phyloP scores from a whole-genome alignment of 2,329 filamentous ascomycete species.

The Huntiella decipiens region DNA sequence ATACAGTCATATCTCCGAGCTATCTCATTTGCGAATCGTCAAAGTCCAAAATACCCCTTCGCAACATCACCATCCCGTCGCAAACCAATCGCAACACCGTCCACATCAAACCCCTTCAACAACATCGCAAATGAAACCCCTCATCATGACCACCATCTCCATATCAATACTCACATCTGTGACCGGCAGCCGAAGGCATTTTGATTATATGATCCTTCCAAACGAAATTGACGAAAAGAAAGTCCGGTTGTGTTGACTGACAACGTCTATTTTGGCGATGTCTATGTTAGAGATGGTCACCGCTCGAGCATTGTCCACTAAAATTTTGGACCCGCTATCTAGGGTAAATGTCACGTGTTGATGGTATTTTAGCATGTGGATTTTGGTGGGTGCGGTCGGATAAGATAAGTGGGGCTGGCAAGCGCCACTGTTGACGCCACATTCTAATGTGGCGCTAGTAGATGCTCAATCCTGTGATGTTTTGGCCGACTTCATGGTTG shows the following conservation, averaged over 20 bases:
- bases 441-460: background rate
- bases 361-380: slow-evolving; percentile 9
- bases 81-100: no score
- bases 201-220: slow-evolving; percentile 31
- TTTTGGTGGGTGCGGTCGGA: slow-evolving; percentile 7
- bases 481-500: no score
- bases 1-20: no score
- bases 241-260: slow-evolving; percentile 17
- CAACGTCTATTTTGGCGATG: slow-evolving; percentile 12
- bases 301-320: slow-evolving; percentile 14
- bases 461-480: background rate
- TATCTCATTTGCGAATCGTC: no score
- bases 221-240: slow-evolving; percentile 24
- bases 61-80: no score
- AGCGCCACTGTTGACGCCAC: slow-evolving; percentile 1
- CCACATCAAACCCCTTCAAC: no score
- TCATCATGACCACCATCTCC: no score
- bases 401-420: slow-evolving; percentile 2
- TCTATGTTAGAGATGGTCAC: slow-evolving; percentile 11
- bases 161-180: slow-evolving; percentile 56
- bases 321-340: slow-evolving; percentile 13
- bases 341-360: slow-evolving; percentile 11
- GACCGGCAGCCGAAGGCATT: slow-evolving; percentile 76
- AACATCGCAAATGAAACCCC: no score
- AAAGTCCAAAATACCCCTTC: no score